Evolutionary conservation across 768 basidiomycete species (phyloP).

Genomic region (Tremella fuciformis): DNA sequence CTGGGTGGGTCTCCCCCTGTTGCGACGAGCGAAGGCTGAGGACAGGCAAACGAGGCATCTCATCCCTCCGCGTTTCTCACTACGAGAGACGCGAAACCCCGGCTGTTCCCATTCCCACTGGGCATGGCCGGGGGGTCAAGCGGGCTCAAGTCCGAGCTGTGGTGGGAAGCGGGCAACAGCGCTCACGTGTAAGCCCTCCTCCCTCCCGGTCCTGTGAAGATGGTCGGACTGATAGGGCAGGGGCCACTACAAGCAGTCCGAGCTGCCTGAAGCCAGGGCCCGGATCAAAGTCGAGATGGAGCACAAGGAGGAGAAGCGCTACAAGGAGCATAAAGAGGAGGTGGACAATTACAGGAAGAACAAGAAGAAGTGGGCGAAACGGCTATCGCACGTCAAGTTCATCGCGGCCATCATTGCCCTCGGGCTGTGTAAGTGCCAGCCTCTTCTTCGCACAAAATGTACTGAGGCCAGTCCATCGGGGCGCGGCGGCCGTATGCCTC

Average conservation of each 20-base stretch:
- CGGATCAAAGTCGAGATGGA: constrained; percentile 25
- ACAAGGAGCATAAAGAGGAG: constrained; percentile 31
- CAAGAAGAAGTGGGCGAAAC: constrained; percentile 35
- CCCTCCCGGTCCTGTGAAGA: background rate
- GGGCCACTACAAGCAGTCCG: constrained; percentile 41
- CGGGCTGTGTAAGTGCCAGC: constrained; percentile 32
- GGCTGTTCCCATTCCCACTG: constrained; percentile 45
- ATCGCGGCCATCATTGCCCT: constrained; percentile 34
- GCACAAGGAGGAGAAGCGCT: constrained; percentile 26
- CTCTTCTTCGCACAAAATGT: background rate
- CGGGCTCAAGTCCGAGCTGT: constrained; percentile 23
- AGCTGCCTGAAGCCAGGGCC: constrained; percentile 34
- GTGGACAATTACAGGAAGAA: constrained; percentile 2
- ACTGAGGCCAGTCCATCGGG: constrained; percentile 28
- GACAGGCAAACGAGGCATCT: background rate
- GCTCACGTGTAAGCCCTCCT: constrained; percentile 41
- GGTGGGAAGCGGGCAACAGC: constrained; percentile 46
- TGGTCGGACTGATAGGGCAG: constrained; percentile 17
- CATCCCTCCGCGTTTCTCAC: constrained; percentile 44
- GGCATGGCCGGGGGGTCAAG: constrained; percentile 33
- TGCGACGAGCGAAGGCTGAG: background rate
- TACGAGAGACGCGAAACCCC: constrained; percentile 41
- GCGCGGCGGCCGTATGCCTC: constrained; percentile 33
- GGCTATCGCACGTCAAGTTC: constrained; percentile 35
- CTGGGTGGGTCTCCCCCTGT: background rate